These are phyloP conservation scores for Artemisia annua DNA, from an alignment of 129 eudicot genomes.

Conservation along the genomic window DNA sequence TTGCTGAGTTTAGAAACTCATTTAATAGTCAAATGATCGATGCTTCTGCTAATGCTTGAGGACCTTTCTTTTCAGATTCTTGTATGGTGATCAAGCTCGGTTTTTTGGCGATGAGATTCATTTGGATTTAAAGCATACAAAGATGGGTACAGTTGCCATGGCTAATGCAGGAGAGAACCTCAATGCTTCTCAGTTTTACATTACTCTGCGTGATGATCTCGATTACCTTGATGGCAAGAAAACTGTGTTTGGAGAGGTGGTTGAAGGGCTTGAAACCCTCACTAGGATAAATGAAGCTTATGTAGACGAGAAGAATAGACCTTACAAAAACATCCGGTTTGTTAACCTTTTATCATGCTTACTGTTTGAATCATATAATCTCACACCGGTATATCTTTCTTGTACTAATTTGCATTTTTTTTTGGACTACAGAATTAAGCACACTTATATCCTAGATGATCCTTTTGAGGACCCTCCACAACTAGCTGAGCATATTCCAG, in stretches of 20 bases:
- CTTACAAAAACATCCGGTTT: constrained; percentile 89
- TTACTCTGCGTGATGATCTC: constrained; percentile 90
- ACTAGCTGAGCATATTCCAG: constrained; percentile 74
- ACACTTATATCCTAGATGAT: constrained; percentile 85
- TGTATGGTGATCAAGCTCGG: constrained; percentile 96
- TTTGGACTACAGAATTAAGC: constrained; percentile 70
- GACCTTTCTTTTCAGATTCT: constrained; percentile 46
- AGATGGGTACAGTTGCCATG: constrained; percentile 94
- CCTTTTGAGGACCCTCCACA: constrained; percentile 93
- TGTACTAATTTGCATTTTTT: constrained; percentile 14
- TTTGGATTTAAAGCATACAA: constrained; percentile 85
- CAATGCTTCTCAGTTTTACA: constrained; percentile 96
- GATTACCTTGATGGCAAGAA: constrained; percentile 97
- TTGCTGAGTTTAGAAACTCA: not conserved
- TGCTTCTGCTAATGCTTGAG: not conserved
- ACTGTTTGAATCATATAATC: constrained; percentile 11
- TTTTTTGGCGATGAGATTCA: constrained; percentile 89
- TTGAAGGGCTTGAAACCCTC: constrained; percentile 89
- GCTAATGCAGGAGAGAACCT: constrained; percentile 94
- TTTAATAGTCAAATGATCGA: not conserved
- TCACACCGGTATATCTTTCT: not conserved
- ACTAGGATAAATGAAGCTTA: constrained; percentile 86
- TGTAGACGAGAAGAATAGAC: constrained; percentile 78
- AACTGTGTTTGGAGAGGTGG: constrained; percentile 96
- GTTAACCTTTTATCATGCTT: constrained; percentile 1